phyloP scores from a whole-genome alignment of 2,329 filamentous ascomycete species.

The Tolypocladium sp. region DNA sequence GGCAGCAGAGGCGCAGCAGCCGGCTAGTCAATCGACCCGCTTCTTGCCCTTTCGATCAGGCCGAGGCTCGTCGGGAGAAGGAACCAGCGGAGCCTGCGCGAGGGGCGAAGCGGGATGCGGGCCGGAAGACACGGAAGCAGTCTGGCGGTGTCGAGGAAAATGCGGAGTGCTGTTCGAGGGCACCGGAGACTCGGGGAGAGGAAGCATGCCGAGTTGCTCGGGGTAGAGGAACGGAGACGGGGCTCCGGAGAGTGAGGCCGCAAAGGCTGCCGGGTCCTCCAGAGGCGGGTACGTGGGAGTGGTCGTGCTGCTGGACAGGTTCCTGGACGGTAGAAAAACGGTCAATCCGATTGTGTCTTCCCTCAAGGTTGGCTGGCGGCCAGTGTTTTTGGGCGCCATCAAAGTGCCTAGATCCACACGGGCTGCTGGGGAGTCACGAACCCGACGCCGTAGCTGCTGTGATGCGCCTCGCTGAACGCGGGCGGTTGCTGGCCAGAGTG shows the following conservation, averaged over 20 bases:
- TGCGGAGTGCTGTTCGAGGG: slow-evolving; percentile 19
- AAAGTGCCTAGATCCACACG: slow-evolving; percentile 47
- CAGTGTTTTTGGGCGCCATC: slow-evolving; percentile 12
- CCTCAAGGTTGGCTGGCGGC: slow-evolving; percentile 10
- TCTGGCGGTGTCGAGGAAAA: slow-evolving; percentile 29
- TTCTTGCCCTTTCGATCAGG: slow-evolving; percentile 22
- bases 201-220: slow-evolving; percentile 33
- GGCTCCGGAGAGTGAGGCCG: slow-evolving; percentile 25
- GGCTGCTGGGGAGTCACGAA: slow-evolving; percentile 56
- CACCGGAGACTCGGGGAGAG: slow-evolving; percentile 35
- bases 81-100: slow-evolving; percentile 19
- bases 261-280: slow-evolving; percentile 28
- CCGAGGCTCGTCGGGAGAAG: slow-evolving; percentile 5
- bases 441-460: slow-evolving; percentile 35
- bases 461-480: slow-evolving; percentile 33
- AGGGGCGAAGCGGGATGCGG: slow-evolving; percentile 26
- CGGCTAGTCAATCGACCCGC: slow-evolving; percentile 16
- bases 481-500: slow-evolving; percentile 36
- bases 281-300: slow-evolving; percentile 34
- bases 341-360: slow-evolving; percentile 43
- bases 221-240: slow-evolving; percentile 36
- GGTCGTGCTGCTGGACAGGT: slow-evolving; percentile 20
- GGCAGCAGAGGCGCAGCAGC: slow-evolving; percentile 8
- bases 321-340: slow-evolving; percentile 37
- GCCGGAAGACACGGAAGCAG: slow-evolving; percentile 22